These are phyloP conservation scores for Licmophora abbreviata DNA, from an alignment of 108 stramenopile species.

Conservation along the genomic window DNA sequence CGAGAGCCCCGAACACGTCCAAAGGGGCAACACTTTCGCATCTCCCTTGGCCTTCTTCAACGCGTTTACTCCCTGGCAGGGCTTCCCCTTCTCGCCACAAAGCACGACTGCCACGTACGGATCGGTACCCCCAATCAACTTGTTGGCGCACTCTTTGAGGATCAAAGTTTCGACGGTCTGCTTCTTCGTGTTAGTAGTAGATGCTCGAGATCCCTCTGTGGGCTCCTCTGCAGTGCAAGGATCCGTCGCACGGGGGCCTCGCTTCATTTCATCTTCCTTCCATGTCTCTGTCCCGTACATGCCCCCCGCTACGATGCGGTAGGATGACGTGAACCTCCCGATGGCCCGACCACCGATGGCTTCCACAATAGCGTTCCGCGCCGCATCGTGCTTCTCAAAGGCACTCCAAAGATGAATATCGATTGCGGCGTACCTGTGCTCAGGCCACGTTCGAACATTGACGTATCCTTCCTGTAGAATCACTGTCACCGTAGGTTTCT, in stretches of 20 bases:
- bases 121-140: background rate
- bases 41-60: slow-evolving; percentile 8
- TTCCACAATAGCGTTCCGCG: slow-evolving; percentile 11
- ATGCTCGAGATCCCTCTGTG: no score
- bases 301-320: slow-evolving; percentile 70
- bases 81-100: slow-evolving; percentile 10
- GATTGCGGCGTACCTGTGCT: slow-evolving; percentile 18
- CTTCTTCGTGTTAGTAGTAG: no score
- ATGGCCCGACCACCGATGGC: slow-evolving; percentile 11
- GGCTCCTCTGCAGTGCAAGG: no score
- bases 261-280: slow-evolving; percentile 63
- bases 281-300: slow-evolving; percentile 72
- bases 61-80: slow-evolving; percentile 8
- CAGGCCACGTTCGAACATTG: slow-evolving; percentile 11
- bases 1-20: slow-evolving; percentile 14
- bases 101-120: slow-evolving; percentile 13
- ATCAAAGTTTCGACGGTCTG: background rate
- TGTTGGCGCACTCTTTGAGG: slow-evolving; percentile 5
- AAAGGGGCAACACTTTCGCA: slow-evolving; percentile 17
- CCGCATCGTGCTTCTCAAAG: slow-evolving; percentile 29
- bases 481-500: slow-evolving; percentile 4
- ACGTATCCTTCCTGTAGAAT: slow-evolving; percentile 32
- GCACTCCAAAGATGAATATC: slow-evolving; percentile 48
- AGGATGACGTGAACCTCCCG: slow-evolving; percentile 25
- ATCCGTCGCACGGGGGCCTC: slow-evolving; percentile 41